Evolutionary conservation across 371 early-diverging fungal species (phyloP).

Genomic region (Mucor saturninus): DNA sequence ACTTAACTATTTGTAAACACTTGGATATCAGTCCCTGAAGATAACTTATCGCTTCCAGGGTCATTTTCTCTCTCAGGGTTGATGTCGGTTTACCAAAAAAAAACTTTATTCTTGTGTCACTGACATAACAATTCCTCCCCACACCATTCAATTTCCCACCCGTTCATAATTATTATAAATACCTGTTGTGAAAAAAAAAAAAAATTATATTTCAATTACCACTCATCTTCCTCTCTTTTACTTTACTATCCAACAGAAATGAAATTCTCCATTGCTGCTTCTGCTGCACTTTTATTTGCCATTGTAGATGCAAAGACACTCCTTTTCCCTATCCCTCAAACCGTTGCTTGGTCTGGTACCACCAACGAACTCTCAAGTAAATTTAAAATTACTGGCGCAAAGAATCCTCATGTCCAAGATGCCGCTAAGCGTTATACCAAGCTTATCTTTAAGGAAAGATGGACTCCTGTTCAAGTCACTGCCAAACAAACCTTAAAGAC

Average conservation of each 20-base stretch:
- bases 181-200: no score
- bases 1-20: no score
- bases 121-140: no score
- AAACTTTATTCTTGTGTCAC: no score
- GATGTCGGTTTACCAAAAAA: no score
- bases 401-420: slow-evolving; percentile 32
- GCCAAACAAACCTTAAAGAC: slow-evolving; percentile 2
- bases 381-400: slow-evolving; percentile 32
- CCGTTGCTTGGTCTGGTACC: slow-evolving; percentile 43
- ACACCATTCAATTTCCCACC: no score
- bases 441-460: slow-evolving; percentile 45
- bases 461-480: slow-evolving; percentile 43
- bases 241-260: background rate
- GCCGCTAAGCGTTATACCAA: slow-evolving; percentile 45
- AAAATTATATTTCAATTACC: no score
- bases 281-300: slow-evolving; percentile 29
- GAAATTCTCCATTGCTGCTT: slow-evolving; percentile 37
- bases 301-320: slow-evolving; percentile 39
- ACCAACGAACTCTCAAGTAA: slow-evolving; percentile 23
- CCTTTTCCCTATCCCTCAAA: slow-evolving; percentile 51
- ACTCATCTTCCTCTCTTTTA: no score
- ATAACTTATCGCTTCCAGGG: no score
- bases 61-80: no score
- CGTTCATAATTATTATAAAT: no score
- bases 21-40: no score